These are phyloP conservation scores for Emergomyces pasteurianus DNA, from an alignment of 2,329 filamentous ascomycete genomes.

Conservation along the genomic window DNA sequence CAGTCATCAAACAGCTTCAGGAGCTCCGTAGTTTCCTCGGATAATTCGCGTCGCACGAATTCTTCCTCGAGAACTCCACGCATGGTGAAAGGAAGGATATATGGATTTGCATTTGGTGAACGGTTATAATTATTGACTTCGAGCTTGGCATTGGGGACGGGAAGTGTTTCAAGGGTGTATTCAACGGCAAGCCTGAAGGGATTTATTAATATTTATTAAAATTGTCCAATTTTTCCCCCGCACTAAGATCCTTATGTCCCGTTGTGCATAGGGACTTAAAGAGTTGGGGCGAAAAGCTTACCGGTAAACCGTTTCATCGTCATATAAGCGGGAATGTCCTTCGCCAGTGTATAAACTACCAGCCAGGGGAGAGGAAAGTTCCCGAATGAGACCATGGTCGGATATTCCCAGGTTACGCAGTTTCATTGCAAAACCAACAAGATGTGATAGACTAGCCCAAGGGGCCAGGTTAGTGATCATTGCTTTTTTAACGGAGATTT, in stretches of 20 bases:
- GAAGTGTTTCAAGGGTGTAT: slow-evolving; percentile 61
- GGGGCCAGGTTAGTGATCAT: not conserved
- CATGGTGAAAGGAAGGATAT: slow-evolving; percentile 91
- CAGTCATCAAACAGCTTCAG: slow-evolving; percentile 86
- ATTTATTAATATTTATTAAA: too few species aligned
- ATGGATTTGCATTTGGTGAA: slow-evolving; percentile 54
- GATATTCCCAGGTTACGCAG: slow-evolving; percentile 84
- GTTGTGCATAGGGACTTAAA: not conserved
- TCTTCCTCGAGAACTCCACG: slow-evolving; percentile 85
- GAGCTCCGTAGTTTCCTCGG: slow-evolving; percentile 63
- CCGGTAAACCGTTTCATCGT: slow-evolving; percentile 76
- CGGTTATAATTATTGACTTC: slow-evolving; percentile 39
- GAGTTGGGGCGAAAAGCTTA: slow-evolving; percentile 26
- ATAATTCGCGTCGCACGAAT: slow-evolving; percentile 70
- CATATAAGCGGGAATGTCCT: slow-evolving; percentile 86
- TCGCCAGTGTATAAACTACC: slow-evolving; percentile 86
- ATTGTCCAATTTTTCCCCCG: too few species aligned
- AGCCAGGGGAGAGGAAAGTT: slow-evolving; percentile 76
- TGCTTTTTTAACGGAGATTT: not conserved
- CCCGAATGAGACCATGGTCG: slow-evolving; percentile 85
- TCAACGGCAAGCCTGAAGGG: slow-evolving; percentile 50
- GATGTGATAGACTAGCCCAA: slow-evolving; percentile 55
- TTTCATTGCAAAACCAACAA: slow-evolving; percentile 87
- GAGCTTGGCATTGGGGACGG: slow-evolving; percentile 37
- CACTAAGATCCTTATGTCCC: not conserved